Evolutionary conservation across 140 eudicot species (phyloP).

Genomic region (Erigeron philadelphicus): DNA sequence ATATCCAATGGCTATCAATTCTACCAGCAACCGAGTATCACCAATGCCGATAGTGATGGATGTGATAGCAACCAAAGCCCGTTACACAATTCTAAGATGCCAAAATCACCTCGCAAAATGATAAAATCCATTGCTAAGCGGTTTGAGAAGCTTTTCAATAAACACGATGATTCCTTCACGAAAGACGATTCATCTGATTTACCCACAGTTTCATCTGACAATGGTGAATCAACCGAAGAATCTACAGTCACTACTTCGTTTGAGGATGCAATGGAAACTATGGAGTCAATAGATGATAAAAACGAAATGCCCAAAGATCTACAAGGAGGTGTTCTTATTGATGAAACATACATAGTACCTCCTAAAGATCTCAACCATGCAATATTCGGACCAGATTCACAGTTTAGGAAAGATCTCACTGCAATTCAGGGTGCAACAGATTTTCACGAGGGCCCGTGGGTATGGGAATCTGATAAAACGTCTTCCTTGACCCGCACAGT

Average conservation of each 20-base stretch:
- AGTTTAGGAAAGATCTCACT: conserved; percentile 49
- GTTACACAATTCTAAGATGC: conserved; percentile 19
- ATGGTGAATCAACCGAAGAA: conserved; percentile 52
- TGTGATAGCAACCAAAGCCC: conserved; percentile 24
- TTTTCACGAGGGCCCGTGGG: conserved; percentile 71
- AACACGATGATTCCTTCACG: conserved; percentile 43
- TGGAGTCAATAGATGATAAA: conserved; percentile 46
- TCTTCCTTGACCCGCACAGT: conserved; percentile 51
- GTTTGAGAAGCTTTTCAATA: conserved; percentile 58
- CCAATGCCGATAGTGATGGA: conserved; percentile 26
- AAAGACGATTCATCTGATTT: conserved; percentile 56
- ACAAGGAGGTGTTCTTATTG: conserved; percentile 71
- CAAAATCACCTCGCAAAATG: conserved; percentile 42
- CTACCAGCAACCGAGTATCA: conserved; percentile 30
- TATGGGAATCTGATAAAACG: conserved; percentile 44
- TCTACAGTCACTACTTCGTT: conserved; percentile 34
- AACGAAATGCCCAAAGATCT: conserved; percentile 60
- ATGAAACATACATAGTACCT: conserved; percentile 49
- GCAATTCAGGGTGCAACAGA: conserved; percentile 64
- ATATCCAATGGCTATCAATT: conserved; percentile 17
- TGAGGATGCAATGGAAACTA: conserved; percentile 54
- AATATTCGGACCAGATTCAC: conserved; percentile 64
- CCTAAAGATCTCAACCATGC: conserved; percentile 63
- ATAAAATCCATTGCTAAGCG: conserved; percentile 53
- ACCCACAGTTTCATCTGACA: conserved; percentile 55